A percentile compares a stretch with the other conserved stretches of the same genome.
Evolutionary conservation across 2,329 filamentous ascomycete species (phyloP).

Genomic region (Aaosphaeria arxii): DNA sequence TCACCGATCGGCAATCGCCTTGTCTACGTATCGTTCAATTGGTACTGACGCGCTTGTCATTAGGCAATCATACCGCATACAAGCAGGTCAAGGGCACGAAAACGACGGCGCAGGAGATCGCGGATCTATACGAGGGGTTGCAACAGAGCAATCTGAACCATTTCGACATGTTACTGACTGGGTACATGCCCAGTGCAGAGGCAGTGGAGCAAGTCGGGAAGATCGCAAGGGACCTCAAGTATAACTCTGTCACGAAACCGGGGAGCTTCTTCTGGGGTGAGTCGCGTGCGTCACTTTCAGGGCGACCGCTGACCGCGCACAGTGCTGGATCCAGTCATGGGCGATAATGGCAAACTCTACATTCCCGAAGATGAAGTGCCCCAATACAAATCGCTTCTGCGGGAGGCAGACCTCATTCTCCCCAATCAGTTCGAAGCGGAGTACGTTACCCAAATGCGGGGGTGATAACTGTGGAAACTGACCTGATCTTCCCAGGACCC

Average conservation of each 20-base stretch:
- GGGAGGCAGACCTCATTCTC: slow-evolving; percentile 83
- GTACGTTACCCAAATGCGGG: slow-evolving; percentile 48
- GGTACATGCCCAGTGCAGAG: slow-evolving; percentile 86
- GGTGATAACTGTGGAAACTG: slow-evolving; percentile 1
- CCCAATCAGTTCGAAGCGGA: slow-evolving; percentile 98
- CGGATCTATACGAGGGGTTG: slow-evolving; percentile 79
- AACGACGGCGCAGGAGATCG: slow-evolving; percentile 77
- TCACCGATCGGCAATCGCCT: background rate
- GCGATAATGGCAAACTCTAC: slow-evolving; percentile 88
- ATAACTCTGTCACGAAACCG: slow-evolving; percentile 58
- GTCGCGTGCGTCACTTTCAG: slow-evolving; percentile 10
- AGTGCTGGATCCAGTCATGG: slow-evolving; percentile 97
- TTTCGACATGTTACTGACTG: slow-evolving; percentile 92
- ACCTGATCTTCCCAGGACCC: slow-evolving; percentile 54
- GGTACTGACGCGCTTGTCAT: background rate
- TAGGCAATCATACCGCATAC: slow-evolving; percentile 95
- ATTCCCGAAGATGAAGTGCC: slow-evolving; percentile 89
- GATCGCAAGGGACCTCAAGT: slow-evolving; percentile 78
- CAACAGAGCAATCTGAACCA: slow-evolving; percentile 79
- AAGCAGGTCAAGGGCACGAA: slow-evolving; percentile 81
- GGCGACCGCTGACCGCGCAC: background rate
- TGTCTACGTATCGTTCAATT: background rate
- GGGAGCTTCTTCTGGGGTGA: slow-evolving; percentile 85
- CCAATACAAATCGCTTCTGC: slow-evolving; percentile 77
- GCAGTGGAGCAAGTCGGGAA: slow-evolving; percentile 79